These are phyloP conservation scores for Trichoderma erinaceum DNA, from an alignment of 495 filamentous ascomycete species.

Conservation along the genomic window DNA sequence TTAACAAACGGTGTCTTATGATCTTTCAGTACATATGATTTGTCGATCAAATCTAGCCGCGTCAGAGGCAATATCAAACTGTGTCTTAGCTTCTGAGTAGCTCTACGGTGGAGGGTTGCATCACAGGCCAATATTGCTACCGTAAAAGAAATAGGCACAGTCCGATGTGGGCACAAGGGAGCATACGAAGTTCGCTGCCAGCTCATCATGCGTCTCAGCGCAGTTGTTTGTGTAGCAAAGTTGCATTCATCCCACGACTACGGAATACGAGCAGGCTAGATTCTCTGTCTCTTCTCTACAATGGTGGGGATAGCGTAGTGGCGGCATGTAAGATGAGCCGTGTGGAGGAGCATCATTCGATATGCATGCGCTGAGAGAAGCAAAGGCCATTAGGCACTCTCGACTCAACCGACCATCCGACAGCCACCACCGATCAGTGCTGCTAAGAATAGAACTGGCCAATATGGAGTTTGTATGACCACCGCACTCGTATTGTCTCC, in stretches of 20 bases:
- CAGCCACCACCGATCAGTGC: background rate
- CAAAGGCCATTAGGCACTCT: background rate
- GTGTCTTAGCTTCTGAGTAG: background rate
- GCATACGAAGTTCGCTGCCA: background rate
- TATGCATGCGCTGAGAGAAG: background rate
- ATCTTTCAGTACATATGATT: background rate
- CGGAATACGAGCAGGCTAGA: background rate
- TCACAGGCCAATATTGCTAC: conserved; percentile 8
- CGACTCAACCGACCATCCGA: background rate
- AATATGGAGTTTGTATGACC: background rate
- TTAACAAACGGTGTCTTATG: background rate
- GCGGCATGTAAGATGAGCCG: background rate
- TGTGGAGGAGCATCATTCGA: conserved; percentile 5
- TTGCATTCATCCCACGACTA: background rate
- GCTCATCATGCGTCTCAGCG: background rate
- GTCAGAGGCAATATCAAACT: background rate
- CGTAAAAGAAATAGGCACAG: background rate
- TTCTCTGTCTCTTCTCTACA: background rate
- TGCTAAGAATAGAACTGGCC: conserved; percentile 1
- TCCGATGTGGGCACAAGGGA: background rate
- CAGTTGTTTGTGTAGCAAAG: background rate
- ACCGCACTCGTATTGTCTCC: background rate
- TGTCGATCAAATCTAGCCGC: background rate
- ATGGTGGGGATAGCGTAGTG: background rate
- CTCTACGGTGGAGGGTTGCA: background rate